These are phyloP conservation scores for Boechera stricta DNA, from an alignment of 345 rosid genomes.

Conservation along the genomic window DNA sequence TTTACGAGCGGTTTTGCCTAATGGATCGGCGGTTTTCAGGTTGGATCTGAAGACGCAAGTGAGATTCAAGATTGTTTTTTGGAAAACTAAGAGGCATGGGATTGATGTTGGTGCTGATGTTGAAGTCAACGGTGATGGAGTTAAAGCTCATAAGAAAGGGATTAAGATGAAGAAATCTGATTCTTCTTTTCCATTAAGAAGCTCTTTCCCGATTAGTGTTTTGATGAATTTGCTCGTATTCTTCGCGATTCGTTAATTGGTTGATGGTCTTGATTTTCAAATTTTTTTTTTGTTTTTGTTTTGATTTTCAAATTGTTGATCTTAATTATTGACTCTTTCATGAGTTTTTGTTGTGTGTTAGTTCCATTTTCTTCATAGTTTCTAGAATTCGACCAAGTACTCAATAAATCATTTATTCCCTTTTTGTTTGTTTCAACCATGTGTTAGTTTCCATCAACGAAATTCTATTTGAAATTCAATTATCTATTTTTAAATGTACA, in stretches of 20 bases:
- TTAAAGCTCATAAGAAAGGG: constrained; percentile 33
- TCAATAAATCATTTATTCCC: constrained; percentile 1
- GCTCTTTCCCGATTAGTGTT: constrained; percentile 10
- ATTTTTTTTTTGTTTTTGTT: not conserved
- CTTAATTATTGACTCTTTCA: not conserved
- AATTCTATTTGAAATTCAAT: constrained; percentile 12
- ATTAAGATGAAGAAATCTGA: constrained; percentile 53
- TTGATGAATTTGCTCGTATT: constrained; percentile 37
- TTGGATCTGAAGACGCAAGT: constrained; percentile 69
- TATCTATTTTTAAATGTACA: not conserved
- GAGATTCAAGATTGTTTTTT: constrained; percentile 65
- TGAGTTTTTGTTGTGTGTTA: not conserved
- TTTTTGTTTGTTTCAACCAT: constrained; percentile 27
- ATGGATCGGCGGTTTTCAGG: constrained; percentile 54
- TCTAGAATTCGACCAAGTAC: constrained; percentile 16
- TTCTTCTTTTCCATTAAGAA: constrained; percentile 30
- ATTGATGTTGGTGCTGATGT: constrained; percentile 61
- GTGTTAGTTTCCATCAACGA: constrained; percentile 3
- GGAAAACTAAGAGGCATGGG: constrained; percentile 60
- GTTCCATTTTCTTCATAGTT: not conserved
- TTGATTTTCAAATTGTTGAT: not conserved
- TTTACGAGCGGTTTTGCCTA: constrained; percentile 43
- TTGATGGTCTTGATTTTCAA: not conserved
- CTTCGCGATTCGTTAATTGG: not conserved
- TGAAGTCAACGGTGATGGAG: constrained; percentile 51